phyloP scores from a whole-genome alignment of 176 grass and related monocot species.

The Poa annua region DNA sequence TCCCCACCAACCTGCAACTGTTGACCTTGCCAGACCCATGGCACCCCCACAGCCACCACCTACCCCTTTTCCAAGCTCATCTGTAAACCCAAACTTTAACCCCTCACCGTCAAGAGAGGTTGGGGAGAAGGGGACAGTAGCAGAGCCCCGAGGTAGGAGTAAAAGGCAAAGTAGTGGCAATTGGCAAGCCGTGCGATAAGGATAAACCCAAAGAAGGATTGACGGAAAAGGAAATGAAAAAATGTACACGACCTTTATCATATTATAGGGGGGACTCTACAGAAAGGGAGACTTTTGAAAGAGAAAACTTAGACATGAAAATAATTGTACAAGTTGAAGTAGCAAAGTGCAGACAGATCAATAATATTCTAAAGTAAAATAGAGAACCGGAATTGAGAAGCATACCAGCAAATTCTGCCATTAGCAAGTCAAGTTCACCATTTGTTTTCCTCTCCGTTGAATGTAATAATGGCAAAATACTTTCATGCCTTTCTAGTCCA shows the following conservation, averaged over 20 bases:
- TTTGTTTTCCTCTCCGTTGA: conserved; percentile 84
- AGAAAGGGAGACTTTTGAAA: neutral
- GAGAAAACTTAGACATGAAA: conserved; percentile 15
- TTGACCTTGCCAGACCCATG: neutral
- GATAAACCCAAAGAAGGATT: neutral
- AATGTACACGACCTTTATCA: neutral
- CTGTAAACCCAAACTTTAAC: conserved; percentile 16
- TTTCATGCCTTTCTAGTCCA: conserved; percentile 95
- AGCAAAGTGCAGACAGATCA: conserved; percentile 31
- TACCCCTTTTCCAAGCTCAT: neutral
- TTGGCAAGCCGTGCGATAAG: neutral
- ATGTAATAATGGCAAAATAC: conserved; percentile 95
- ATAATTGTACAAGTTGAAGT: conserved; percentile 28
- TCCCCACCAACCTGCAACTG: neutral
- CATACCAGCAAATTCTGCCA: conserved; percentile 88
- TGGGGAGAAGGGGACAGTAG: neutral
- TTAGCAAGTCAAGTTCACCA: conserved; percentile 90
- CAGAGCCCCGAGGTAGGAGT: neutral
- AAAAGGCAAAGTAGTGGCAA: conserved; percentile 12
- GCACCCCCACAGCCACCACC: neutral
- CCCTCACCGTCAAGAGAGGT: neutral
- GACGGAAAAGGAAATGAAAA: neutral
- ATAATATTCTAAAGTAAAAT: conserved; percentile 38
- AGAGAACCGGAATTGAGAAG: conserved; percentile 38
- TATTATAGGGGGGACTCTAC: neutral